Evolutionary conservation across 1,284 basidiomycete species (phyloP).

Genomic region (Clitocybe nebularis): DNA sequence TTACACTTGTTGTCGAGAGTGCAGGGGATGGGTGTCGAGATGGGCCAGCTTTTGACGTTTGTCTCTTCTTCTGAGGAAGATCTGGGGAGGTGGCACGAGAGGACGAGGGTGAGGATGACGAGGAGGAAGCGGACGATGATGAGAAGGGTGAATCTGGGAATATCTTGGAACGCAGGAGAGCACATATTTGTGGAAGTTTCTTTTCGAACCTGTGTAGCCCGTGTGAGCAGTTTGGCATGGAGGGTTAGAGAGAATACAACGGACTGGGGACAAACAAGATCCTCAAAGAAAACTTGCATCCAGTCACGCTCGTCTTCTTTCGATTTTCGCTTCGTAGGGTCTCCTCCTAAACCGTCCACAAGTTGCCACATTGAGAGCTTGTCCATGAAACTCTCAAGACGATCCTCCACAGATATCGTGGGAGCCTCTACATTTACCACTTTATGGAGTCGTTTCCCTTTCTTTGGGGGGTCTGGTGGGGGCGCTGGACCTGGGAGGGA

Average conservation of each 20-base stretch:
- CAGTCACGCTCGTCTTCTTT: slow-evolving; percentile 52
- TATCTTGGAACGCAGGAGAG: slow-evolving; percentile 60
- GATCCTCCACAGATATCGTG: slow-evolving; percentile 37
- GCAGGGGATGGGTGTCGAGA: slow-evolving; percentile 21
- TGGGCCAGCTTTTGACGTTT: background rate
- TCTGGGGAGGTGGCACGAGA: slow-evolving; percentile 25
- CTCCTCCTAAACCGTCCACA: slow-evolving; percentile 33
- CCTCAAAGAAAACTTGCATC: slow-evolving; percentile 67
- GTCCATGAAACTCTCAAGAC: slow-evolving; percentile 71
- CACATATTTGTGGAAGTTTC: slow-evolving; percentile 49
- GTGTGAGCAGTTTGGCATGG: background rate
- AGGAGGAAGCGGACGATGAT: slow-evolving; percentile 39
- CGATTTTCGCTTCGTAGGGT: slow-evolving; percentile 4
- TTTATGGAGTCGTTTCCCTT: slow-evolving; percentile 30
- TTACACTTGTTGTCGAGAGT: slow-evolving; percentile 18
- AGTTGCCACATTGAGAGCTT: slow-evolving; percentile 74
- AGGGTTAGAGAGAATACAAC: slow-evolving; percentile 22
- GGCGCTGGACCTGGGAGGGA: slow-evolving; percentile 48
- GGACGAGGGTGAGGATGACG: slow-evolving; percentile 21
- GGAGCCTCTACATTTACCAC: slow-evolving; percentile 17
- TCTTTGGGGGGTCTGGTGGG: slow-evolving; percentile 26
- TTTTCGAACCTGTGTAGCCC: slow-evolving; percentile 49
- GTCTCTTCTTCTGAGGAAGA: slow-evolving; percentile 5
- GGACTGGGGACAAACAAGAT: slow-evolving; percentile 60
- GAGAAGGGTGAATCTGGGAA: slow-evolving; percentile 60